These are phyloP conservation scores for Trichothecium sympodiale DNA, from an alignment of 2,329 filamentous ascomycete genomes.

Conservation along the genomic window DNA sequence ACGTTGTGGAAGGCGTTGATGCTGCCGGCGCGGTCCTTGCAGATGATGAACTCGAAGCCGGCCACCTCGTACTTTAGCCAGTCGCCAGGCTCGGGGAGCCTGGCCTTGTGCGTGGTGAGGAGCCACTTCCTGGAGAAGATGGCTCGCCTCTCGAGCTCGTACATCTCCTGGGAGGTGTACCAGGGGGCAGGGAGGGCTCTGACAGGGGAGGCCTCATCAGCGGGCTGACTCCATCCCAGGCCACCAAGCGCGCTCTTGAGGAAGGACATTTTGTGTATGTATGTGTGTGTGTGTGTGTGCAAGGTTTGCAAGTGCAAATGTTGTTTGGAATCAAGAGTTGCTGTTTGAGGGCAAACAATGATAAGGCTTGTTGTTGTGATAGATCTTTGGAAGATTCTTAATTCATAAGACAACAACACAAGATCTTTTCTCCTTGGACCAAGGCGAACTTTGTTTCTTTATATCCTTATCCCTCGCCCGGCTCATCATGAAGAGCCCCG, in stretches of 20 bases:
- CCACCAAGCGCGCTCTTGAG: conserved; percentile 23
- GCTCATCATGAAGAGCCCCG: not conserved
- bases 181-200: conserved; percentile 35
- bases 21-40: conserved; percentile 34
- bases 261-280: conserved; percentile 9
- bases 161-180: conserved; percentile 43
- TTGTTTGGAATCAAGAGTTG: too few species aligned
- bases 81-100: conserved; percentile 30
- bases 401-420: too few species aligned
- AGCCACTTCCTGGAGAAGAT: conserved; percentile 48
- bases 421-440: not conserved
- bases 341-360: too few species aligned
- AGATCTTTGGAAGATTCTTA: too few species aligned
- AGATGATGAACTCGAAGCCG: conserved; percentile 43
- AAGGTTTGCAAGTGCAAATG: too few species aligned
- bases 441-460: not conserved
- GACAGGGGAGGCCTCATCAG: conserved; percentile 14
- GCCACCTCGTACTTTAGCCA: conserved; percentile 44
- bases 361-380: too few species aligned
- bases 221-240: conserved; percentile 5
- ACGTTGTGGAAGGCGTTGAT: conserved; percentile 53
- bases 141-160: conserved; percentile 43
- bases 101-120: conserved; percentile 39
- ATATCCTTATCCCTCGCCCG: not conserved
- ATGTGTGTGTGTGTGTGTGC: not conserved